Evolutionary conservation across 768 basidiomycete genomes (phyloP).

Genomic region (Coprinopsis cinerea): DNA sequence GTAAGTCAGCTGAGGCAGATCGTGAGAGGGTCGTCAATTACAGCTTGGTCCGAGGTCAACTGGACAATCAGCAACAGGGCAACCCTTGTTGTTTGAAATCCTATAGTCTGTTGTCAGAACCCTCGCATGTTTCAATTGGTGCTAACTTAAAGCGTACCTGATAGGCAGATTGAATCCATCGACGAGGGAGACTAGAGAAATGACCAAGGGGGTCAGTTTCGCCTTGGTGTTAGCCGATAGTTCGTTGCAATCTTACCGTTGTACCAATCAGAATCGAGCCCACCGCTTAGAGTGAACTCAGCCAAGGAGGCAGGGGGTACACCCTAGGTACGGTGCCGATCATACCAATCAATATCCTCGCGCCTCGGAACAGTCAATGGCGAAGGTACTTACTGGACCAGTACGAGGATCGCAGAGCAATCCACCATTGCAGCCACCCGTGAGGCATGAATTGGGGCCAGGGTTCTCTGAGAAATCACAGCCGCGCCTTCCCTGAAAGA

Average conservation of each 20-base stretch:
- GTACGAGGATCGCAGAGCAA: slow-evolving; percentile 41
- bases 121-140: not conserved
- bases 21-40: slow-evolving; percentile 16
- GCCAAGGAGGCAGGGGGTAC: slow-evolving; percentile 64
- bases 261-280: slow-evolving; percentile 44
- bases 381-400: slow-evolving; percentile 36
- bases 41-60: slow-evolving; percentile 59
- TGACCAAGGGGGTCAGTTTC: not conserved
- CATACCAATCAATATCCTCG: not conserved
- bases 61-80: slow-evolving; percentile 48
- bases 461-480: slow-evolving; percentile 50
- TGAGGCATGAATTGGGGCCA: slow-evolving; percentile 46
- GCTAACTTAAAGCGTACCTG: slow-evolving; percentile 13
- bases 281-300: slow-evolving; percentile 50
- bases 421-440: slow-evolving; percentile 63
- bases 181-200: slow-evolving; percentile 48
- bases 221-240: not conserved
- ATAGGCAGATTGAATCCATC: slow-evolving; percentile 63
- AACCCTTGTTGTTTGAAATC: slow-evolving; percentile 51
- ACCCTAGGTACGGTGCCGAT: slow-evolving; percentile 25
- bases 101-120: slow-evolving; percentile 8
- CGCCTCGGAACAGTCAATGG: not conserved
- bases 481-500: slow-evolving; percentile 46
- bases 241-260: slow-evolving; percentile 35
- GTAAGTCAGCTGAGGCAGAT: not conserved